These are phyloP conservation scores for Grosmannia clavigera DNA, from an alignment of 2,329 filamentous ascomycete genomes.

Conservation along the genomic window DNA sequence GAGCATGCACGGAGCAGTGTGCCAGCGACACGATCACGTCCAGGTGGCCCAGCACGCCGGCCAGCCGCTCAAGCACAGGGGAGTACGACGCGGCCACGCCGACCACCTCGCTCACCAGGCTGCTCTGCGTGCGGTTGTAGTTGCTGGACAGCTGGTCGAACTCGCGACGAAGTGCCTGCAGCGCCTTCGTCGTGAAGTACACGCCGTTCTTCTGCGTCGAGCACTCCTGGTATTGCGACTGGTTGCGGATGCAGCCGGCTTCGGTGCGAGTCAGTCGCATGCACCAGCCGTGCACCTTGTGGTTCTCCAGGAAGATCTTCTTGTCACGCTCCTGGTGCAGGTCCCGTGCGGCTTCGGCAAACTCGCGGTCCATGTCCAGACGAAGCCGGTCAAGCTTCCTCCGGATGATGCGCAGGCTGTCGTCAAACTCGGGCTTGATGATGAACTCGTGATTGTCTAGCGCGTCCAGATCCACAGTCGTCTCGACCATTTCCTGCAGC, in stretches of 20 bases:
- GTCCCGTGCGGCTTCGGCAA: slow-evolving; percentile 62
- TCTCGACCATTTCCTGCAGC: slow-evolving; percentile 96
- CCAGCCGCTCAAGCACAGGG: slow-evolving; percentile 80
- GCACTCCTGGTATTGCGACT: slow-evolving; percentile 80
- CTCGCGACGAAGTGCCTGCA: slow-evolving; percentile 73
- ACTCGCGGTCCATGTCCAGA: slow-evolving; percentile 73
- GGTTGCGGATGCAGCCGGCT: slow-evolving; percentile 86
- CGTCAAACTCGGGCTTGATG: slow-evolving; percentile 97
- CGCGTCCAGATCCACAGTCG: slow-evolving; percentile 89
- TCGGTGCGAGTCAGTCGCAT: slow-evolving; percentile 87
- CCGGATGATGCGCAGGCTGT: slow-evolving; percentile 72
- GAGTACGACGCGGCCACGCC: slow-evolving; percentile 88
- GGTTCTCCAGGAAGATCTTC: slow-evolving; percentile 95
- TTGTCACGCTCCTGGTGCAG: slow-evolving; percentile 90
- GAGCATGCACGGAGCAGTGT: slow-evolving; percentile 85
- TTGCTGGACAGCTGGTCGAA: slow-evolving; percentile 89
- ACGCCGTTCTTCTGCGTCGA: slow-evolving; percentile 98
- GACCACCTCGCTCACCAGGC: slow-evolving; percentile 85
- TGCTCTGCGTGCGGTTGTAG: slow-evolving; percentile 88
- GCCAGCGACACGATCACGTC: slow-evolving; percentile 93
- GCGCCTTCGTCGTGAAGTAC: slow-evolving; percentile 81
- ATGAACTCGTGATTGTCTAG: slow-evolving; percentile 96
- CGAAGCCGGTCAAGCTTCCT: slow-evolving; percentile 81
- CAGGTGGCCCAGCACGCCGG: slow-evolving; percentile 77
- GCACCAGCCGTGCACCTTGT: slow-evolving; percentile 92